phyloP scores from a whole-genome alignment of 2,329 filamentous ascomycete species.

The Trichophyton simii region DNA sequence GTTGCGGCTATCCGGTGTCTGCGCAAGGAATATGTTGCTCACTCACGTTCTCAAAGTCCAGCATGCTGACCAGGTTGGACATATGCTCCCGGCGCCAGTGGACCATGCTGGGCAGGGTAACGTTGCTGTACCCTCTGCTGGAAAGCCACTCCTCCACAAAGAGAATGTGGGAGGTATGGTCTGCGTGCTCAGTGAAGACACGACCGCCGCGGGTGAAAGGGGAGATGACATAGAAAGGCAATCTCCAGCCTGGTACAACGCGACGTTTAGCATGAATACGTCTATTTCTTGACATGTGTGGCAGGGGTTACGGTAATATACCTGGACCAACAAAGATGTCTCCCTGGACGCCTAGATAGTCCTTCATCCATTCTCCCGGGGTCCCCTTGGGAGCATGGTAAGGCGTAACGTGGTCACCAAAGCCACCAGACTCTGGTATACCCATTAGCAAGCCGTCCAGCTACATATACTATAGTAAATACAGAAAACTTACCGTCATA shows the following conservation, averaged over 20 bases:
- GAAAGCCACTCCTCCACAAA: conserved; percentile 42
- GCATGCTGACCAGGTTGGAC: conserved; percentile 38
- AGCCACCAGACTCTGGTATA: conserved; percentile 39
- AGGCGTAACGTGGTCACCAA: conserved; percentile 43
- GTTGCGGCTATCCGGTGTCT: neutral
- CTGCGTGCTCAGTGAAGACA: conserved; percentile 43
- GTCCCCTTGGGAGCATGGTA: conserved; percentile 39
- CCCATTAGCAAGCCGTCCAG: neutral
- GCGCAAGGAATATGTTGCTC: neutral
- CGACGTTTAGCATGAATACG: too few relatives aligned
- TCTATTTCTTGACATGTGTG: too few relatives aligned
- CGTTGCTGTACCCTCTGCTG: conserved; percentile 31
- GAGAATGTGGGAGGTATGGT: conserved; percentile 45
- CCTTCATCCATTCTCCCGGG: conserved; percentile 42
- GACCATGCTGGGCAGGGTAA: conserved; percentile 34
- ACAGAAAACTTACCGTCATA: conserved; percentile 32
- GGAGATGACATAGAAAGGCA: conserved; percentile 45
- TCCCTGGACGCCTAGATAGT: conserved; percentile 32
- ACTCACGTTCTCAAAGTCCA: conserved; percentile 32
- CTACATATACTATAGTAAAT: neutral
- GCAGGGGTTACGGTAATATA: neutral
- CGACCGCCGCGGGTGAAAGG: conserved; percentile 44
- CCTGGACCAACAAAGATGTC: conserved; percentile 34
- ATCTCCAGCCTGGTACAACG: conserved; percentile 30
- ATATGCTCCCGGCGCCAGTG: conserved; percentile 37